A percentile compares a stretch with the other conserved stretches of the same genome.
phyloP scores from a whole-genome alignment of 2,329 filamentous ascomycete species.

The Ascochyta rabiei region DNA sequence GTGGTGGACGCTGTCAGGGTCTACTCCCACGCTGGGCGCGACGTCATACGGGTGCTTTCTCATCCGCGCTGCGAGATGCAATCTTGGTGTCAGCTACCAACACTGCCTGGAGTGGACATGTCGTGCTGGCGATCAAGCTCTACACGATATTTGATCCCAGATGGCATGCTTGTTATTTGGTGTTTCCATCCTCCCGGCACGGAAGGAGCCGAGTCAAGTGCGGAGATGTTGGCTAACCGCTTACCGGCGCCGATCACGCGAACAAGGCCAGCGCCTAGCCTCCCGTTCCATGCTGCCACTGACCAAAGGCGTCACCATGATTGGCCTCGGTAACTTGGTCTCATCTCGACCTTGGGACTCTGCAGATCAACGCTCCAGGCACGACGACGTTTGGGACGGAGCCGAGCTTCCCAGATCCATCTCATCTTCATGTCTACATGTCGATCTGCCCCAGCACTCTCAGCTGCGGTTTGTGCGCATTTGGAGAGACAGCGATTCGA shows the following conservation, averaged over 20 bases:
- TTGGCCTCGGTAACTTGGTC: slow-evolving; percentile 4
- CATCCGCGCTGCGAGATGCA: not conserved
- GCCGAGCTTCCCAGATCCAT: slow-evolving; percentile 7
- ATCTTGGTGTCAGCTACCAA: not conserved
- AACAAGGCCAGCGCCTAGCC: not conserved
- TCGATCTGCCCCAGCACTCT: not conserved
- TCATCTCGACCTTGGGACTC: slow-evolving; percentile 7
- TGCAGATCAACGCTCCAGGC: slow-evolving; percentile 9
- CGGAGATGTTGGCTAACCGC: slow-evolving; percentile 9
- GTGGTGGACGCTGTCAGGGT: not conserved
- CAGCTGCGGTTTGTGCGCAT: not conserved
- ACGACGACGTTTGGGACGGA: slow-evolving; percentile 3
- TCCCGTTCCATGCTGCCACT: not conserved
- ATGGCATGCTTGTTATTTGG: not conserved
- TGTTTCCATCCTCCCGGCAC: slow-evolving; percentile 3
- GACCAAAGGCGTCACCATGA: slow-evolving; percentile 4
- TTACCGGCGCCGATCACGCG: slow-evolving; percentile 2
- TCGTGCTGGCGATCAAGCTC: not conserved
- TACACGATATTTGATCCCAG: not conserved
- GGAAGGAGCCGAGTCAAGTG: slow-evolving; percentile 11
- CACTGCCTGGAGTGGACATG: not conserved
- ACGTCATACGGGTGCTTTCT: not conserved
- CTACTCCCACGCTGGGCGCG: not conserved
- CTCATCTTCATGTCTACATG: not conserved
- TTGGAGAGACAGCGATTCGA: not conserved